These are phyloP conservation scores for Zoysia pacifica DNA, from an alignment of 176 grass and related monocot species.

Conservation along the genomic window DNA sequence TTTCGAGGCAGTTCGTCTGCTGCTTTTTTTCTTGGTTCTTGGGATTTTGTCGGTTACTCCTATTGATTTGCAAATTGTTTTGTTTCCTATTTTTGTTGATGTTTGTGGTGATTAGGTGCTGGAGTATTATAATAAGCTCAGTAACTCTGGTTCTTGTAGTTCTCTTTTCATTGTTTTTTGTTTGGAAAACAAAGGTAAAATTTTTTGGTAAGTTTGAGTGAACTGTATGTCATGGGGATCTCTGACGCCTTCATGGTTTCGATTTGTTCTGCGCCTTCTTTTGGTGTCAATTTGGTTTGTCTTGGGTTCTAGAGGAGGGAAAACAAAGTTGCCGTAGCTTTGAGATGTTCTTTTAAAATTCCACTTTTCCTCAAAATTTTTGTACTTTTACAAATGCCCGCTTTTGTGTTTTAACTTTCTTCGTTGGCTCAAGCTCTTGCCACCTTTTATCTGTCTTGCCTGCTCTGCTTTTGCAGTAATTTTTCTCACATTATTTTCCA, in stretches of 20 bases:
- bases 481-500: constrained; percentile 6
- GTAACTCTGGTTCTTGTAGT: background rate
- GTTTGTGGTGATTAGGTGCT: background rate
- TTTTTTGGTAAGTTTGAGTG: background rate
- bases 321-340: constrained; percentile 27
- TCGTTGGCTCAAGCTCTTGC: background rate
- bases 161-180: background rate
- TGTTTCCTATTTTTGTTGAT: background rate
- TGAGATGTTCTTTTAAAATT: constrained; percentile 36
- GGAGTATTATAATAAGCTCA: background rate
- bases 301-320: constrained; percentile 16
- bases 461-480: constrained; percentile 7
- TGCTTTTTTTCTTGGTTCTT: constrained; percentile 1
- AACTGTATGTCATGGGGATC: constrained; percentile 12
- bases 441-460: background rate
- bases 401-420: constrained; percentile 3
- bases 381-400: constrained; percentile 9
- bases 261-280: constrained; percentile 1
- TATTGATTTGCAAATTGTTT: constrained; percentile 5
- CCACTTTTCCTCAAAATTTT: background rate
- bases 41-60: background rate
- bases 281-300: constrained; percentile 12
- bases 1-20: background rate
- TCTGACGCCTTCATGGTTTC: too few species aligned
- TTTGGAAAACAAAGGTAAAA: background rate